phyloP scores from a whole-genome alignment of 2,329 filamentous ascomycete species.

The Ceratocystis diversiconidia region DNA sequence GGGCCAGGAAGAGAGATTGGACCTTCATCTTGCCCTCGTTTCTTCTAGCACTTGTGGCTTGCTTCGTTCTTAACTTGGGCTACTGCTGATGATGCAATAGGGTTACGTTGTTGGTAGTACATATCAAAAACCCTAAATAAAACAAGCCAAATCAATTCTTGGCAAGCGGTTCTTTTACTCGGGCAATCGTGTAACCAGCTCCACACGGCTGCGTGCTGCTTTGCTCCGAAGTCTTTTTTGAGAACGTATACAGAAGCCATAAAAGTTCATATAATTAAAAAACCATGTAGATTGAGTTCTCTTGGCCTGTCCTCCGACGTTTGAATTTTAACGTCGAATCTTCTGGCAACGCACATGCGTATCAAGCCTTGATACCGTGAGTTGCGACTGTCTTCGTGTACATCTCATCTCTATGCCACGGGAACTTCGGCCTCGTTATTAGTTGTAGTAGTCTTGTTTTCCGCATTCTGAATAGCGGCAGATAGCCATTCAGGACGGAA shows the following conservation, averaged over 20 bases:
- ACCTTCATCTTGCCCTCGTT: no score
- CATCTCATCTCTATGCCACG: not conserved
- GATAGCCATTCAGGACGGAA: constrained; percentile 44
- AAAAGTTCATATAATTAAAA: not conserved
- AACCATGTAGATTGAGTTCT: not conserved
- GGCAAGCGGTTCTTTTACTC: not conserved
- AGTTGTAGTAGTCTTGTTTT: constrained; percentile 4
- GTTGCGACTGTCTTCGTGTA: not conserved
- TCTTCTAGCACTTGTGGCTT: no score
- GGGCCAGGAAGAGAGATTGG: no score
- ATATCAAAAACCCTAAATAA: not conserved
- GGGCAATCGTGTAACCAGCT: not conserved
- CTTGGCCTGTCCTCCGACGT: not conserved
- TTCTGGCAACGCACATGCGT: not conserved
- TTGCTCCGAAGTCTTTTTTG: not conserved
- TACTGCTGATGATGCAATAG: no score
- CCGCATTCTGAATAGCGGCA: constrained; percentile 5
- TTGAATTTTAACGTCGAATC: not conserved
- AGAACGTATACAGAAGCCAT: not conserved
- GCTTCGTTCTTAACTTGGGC: no score
- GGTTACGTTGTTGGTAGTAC: no score
- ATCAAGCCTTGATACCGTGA: not conserved
- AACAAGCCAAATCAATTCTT: not conserved
- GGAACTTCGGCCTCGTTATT: not conserved
- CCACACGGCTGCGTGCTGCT: not conserved